phyloP scores from a whole-genome alignment of 345 rosid species.

The Cardamine resedifolia region DNA sequence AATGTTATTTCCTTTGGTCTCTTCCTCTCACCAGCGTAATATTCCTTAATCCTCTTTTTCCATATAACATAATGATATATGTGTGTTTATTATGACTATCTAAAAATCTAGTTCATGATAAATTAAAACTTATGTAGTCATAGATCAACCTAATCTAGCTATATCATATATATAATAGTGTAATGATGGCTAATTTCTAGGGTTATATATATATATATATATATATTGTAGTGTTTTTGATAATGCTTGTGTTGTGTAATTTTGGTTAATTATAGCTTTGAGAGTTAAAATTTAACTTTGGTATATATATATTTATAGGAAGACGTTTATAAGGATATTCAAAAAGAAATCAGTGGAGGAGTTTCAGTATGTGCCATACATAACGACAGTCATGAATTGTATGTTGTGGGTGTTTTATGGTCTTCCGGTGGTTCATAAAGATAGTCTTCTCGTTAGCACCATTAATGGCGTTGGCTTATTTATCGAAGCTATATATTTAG shows the following conservation, averaged over 20 bases:
- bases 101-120: too few species aligned
- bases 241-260: background rate
- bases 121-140: too few species aligned
- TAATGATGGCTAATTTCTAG: background rate
- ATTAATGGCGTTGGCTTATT: slow-evolving; percentile 44
- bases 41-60: background rate
- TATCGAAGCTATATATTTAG: slow-evolving; percentile 35
- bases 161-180: background rate
- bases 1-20: slow-evolving; percentile 55
- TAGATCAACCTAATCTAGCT: too few species aligned
- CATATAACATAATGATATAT: background rate
- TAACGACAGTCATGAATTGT: slow-evolving; percentile 51
- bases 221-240: background rate
- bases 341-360: slow-evolving; percentile 51
- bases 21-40: slow-evolving; percentile 51
- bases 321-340: slow-evolving; percentile 31
- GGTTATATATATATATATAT: too few species aligned
- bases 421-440: slow-evolving; percentile 52
- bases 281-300: too few species aligned
- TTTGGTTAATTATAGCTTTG: background rate
- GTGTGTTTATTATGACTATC: background rate
- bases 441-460: slow-evolving; percentile 47
- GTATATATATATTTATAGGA: slow-evolving; percentile 16
- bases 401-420: slow-evolving; percentile 56
- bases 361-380: slow-evolving; percentile 47